Conservation (phyloP, 2,329 filamentous ascomycete genomes). For the Clonostachys solani region DNA sequence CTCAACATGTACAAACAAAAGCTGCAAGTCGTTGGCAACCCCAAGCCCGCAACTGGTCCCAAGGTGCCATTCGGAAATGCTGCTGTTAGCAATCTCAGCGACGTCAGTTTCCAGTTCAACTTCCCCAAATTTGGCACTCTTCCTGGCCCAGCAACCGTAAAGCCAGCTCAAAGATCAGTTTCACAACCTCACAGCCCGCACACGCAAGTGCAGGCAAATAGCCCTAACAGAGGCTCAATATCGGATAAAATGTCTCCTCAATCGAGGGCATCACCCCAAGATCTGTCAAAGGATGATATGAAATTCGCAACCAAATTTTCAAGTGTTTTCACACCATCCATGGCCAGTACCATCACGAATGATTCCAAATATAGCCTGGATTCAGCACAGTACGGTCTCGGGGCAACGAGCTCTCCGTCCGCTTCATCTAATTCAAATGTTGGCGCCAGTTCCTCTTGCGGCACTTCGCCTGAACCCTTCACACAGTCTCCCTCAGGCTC, state of each 20-base stretch:
- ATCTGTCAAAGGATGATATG: constrained; percentile 33
- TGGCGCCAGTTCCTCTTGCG: constrained; percentile 62
- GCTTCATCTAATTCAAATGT: constrained; percentile 57
- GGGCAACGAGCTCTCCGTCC: constrained; percentile 58
- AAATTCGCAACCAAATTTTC: constrained; percentile 45
- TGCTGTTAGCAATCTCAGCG: constrained; percentile 56
- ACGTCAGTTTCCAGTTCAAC: constrained; percentile 89
- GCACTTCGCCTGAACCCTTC: constrained; percentile 73
- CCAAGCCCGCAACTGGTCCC: constrained; percentile 31
- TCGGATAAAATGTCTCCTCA: background rate
- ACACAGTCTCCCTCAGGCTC: constrained; percentile 66
- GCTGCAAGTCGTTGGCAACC: constrained; percentile 53
- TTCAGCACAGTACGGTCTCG: constrained; percentile 39
- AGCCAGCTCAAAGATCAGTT: constrained; percentile 9
- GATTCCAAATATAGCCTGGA: constrained; percentile 47
- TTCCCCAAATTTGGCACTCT: constrained; percentile 90
- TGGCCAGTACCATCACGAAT: constrained; percentile 37
- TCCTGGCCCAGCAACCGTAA: constrained; percentile 28
- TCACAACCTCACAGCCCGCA: constrained; percentile 26
- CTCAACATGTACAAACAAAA: constrained; percentile 88
- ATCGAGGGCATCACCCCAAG: background rate
- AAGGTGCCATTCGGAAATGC: constrained; percentile 33
- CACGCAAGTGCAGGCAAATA: constrained; percentile 11
- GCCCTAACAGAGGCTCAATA: constrained; percentile 20
- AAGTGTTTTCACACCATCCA: constrained; percentile 55